Evolutionary conservation across 305 asterid species (phyloP).

Genomic region (Fraxinus floribunda): DNA sequence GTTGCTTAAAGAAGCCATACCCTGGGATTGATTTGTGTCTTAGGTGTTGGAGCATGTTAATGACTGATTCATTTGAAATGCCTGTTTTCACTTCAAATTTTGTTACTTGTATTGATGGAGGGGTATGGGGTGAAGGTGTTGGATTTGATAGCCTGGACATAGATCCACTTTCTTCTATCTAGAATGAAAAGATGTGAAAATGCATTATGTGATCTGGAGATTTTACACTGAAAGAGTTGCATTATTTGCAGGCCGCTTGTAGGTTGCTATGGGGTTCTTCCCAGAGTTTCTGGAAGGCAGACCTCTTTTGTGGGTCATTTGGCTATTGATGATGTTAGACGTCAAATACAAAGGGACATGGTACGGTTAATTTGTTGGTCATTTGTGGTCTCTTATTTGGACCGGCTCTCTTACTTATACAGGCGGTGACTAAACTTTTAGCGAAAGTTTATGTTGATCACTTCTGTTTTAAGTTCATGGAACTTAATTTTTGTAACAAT

Average conservation of each 20-base stretch:
- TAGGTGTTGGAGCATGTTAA: not conserved
- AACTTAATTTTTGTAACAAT: not conserved
- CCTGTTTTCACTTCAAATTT: not conserved
- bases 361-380: slow-evolving; percentile 22
- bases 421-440: not conserved
- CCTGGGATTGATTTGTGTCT: not conserved
- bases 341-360: slow-evolving; percentile 37
- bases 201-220: not conserved
- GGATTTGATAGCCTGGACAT: not conserved
- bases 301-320: slow-evolving; percentile 40
- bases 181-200: not conserved
- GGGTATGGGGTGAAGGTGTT: not conserved
- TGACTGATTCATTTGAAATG: not conserved
- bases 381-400: not conserved
- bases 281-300: slow-evolving; percentile 23
- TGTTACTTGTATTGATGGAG: not conserved
- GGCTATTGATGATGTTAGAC: slow-evolving; percentile 30
- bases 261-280: slow-evolving; percentile 31
- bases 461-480: not conserved
- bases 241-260: slow-evolving; percentile 45
- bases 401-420: not conserved
- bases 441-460: not conserved
- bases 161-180: not conserved
- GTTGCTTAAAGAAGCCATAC: not conserved
- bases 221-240: not conserved